phyloP scores from a whole-genome alignment of 495 filamentous ascomycete species.

The Penicillium turbatum region DNA sequence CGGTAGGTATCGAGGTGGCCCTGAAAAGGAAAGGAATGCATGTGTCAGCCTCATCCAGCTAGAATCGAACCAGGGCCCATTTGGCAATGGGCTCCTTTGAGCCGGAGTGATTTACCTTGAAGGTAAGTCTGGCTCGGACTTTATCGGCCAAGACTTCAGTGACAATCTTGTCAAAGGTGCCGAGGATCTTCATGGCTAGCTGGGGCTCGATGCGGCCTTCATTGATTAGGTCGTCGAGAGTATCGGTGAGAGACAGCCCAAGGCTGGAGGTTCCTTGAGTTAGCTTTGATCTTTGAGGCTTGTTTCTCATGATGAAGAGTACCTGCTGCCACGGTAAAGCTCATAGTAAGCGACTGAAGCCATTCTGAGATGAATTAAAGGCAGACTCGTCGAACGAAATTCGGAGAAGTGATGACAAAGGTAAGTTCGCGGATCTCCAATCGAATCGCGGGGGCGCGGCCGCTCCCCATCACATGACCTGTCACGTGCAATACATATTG shows the following conservation, averaged over 20 bases:
- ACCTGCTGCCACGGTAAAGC: conserved; percentile 97
- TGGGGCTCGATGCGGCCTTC: conserved; percentile 92
- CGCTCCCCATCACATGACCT: not conserved
- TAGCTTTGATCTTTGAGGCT: not conserved
- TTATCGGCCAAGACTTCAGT: conserved; percentile 84
- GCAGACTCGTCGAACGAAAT: conserved; percentile 4
- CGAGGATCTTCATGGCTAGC: conserved; percentile 94
- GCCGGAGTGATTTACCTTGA: conserved; percentile 72
- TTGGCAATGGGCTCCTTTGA: not conserved
- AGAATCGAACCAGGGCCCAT: not conserved
- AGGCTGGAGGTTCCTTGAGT: conserved; percentile 54
- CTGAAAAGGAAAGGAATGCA: conserved; percentile 40
- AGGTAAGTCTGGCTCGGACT: conserved; percentile 84
- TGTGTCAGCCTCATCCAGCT: conserved; percentile 13
- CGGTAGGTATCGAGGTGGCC: conserved; percentile 98
- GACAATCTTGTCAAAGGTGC: conserved; percentile 85
- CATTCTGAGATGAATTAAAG: conserved; percentile 2
- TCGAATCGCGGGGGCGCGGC: conserved; percentile 7
- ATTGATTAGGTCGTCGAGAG: conserved; percentile 92
- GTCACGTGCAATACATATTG: not conserved
- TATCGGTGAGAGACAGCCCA: conserved; percentile 86
- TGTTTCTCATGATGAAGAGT: conserved; percentile 19
- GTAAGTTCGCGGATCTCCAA: conserved; percentile 3
- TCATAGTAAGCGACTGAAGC: conserved; percentile 67
- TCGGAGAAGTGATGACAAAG: conserved; percentile 16